Base-by-base conservation (phyloP, 805 yeast genomes). In the Kodamaea lidongshanica region DNA sequence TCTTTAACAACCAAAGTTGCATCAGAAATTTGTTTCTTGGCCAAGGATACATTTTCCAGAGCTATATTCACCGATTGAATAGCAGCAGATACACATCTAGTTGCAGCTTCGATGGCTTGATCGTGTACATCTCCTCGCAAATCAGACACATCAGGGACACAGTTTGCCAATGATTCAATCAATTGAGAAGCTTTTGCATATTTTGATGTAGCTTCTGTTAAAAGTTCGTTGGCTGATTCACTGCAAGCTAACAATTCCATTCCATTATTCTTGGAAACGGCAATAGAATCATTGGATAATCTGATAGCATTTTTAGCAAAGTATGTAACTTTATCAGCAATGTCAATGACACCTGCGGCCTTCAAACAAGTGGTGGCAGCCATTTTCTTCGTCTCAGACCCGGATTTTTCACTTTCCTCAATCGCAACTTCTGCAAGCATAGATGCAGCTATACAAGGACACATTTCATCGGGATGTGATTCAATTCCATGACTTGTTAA, bases 391-490 rank as follows among this genome's bases (percentile, higher is more conserved):
- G 21, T 24, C 4, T 3, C 19, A 12, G 21, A 19, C 11, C 21
- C 30, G 3, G 30, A 27, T n/a, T 19, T 27, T n/a, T n/a, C 12
- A 11, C 24, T 24, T 11, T 20, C 30, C 11, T 17, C 21, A 8
- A 20, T 18, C 10, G 30, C 30, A n/a, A 27, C 30, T 7, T 27
- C 30, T 3, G 28, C 19, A n/a, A 15, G 12, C 30, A 31, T 19
- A 22, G 25, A 29, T 5, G 34, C 34, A 5, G 34, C 34, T 15
- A 31, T n/a, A 11, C 16, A 19, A 7, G 34, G 34, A 3, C 30
- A 25, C 34, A 31, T 31, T 4, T 15, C 16, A 5, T 19, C 28
- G 10, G 15, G 22, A 7, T 22, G 24, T 12, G 18, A 23, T 13
- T 19, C 3, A 14, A 14, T 14, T 30, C 28, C 6, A 19, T 9